Evolutionary conservation across 2,329 filamentous ascomycete genomes (phyloP).

Genomic region (Ascosphaera apis): DNA sequence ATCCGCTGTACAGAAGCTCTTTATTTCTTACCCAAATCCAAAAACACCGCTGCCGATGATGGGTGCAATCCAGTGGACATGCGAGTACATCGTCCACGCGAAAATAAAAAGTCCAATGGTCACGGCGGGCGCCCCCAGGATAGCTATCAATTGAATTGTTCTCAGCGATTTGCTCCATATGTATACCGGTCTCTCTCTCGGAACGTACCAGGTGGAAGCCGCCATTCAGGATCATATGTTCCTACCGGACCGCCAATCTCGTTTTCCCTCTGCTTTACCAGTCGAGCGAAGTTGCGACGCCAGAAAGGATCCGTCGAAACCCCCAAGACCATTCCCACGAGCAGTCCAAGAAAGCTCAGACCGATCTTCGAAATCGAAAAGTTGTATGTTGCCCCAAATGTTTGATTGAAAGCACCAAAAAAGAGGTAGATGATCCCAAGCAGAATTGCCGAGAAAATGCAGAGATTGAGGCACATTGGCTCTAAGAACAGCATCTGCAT

Average conservation of each 20-base stretch:
- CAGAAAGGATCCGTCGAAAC: conserved; percentile 24
- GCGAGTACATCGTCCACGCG: conserved; percentile 56
- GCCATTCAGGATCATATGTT: conserved; percentile 62
- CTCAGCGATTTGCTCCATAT: too few species aligned
- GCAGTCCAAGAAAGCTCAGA: conserved; percentile 44
- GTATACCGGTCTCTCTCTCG: too few species aligned
- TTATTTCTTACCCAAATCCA: conserved; percentile 36
- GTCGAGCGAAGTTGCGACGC: conserved; percentile 21
- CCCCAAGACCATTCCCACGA: conserved; percentile 24
- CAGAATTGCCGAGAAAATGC: conserved; percentile 62
- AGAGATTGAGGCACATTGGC: conserved; percentile 67
- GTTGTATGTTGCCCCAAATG: conserved; percentile 51
- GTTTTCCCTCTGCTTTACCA: conserved; percentile 17
- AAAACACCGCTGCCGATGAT: conserved; percentile 52
- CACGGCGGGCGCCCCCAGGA: conserved; percentile 52
- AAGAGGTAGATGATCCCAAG: conserved; percentile 76
- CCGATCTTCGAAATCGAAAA: conserved; percentile 63
- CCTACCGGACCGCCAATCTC: conserved; percentile 12
- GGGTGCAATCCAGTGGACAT: conserved; percentile 53
- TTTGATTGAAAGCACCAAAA: conserved; percentile 66
- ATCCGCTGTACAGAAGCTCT: background rate
- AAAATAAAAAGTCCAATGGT: conserved; percentile 73
- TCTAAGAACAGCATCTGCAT: conserved; percentile 61
- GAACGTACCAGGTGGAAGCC: conserved; percentile 42
- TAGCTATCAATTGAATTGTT: conserved; percentile 18